phyloP scores from a whole-genome alignment of 1,139 yeast species.

The Debaryomycetaceae sp. region DNA sequence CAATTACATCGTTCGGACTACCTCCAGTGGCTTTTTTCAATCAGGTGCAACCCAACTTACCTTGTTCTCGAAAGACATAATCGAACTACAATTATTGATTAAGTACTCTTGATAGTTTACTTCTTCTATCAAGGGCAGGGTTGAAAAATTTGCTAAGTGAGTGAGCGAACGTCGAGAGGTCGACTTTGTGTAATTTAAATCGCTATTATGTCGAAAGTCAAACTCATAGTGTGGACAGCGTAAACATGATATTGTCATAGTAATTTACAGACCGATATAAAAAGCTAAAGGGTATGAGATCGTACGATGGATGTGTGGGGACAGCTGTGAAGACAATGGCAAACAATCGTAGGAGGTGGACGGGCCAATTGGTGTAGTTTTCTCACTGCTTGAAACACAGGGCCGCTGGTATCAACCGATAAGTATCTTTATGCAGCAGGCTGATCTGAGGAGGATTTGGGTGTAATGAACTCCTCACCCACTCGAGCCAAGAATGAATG shows the following conservation, averaged over 20 bases:
- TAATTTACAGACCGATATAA: constrained; percentile 1
- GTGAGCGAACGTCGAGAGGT: constrained; percentile 9
- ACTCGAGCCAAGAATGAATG: constrained; percentile 64
- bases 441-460: background rate
- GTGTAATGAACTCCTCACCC: constrained; percentile 55
- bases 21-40: background rate
- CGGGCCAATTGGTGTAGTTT: too few relatives aligned
- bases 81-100: constrained; percentile 5
- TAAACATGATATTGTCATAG: background rate
- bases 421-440: too few relatives aligned
- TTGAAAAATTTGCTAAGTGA: constrained; percentile 19
- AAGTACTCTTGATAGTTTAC: background rate
- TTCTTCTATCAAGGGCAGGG: constrained; percentile 3
- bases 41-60: constrained; percentile 26
- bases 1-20: background rate
- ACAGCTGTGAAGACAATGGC: background rate
- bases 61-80: constrained; percentile 50
- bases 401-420: too few relatives aligned
- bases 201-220: background rate
- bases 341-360: too few relatives aligned
- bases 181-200: constrained; percentile 8
- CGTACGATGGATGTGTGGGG: background rate
- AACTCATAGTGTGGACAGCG: background rate
- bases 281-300: background rate
- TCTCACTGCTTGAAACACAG: too few relatives aligned